Percentiles rank a stretch among this genome's conserved stretches.
These are phyloP conservation scores for Exsudoporus floridanus DNA, from an alignment of 1,284 basidiomycete genomes.

Conservation along the genomic window DNA sequence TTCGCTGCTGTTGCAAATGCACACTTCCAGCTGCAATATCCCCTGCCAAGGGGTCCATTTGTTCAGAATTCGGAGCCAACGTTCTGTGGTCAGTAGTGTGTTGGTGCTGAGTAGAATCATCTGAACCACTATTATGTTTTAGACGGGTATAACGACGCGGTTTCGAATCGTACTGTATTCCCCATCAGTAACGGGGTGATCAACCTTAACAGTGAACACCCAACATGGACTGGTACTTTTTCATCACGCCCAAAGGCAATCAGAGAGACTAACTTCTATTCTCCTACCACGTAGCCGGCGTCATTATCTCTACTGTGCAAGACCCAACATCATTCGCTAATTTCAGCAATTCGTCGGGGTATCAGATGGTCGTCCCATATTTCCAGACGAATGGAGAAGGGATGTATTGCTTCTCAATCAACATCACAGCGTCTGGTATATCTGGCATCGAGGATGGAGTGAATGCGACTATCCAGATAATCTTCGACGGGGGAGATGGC, in stretches of 20 bases:
- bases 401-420: constrained; percentile 52
- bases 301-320: constrained; percentile 42
- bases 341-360: constrained; percentile 46
- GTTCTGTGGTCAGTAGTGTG: constrained; percentile 45
- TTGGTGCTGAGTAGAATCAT: background rate
- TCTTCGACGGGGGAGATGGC: constrained; percentile 54
- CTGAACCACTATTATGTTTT: background rate
- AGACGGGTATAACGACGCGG: constrained; percentile 50
- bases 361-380: constrained; percentile 40
- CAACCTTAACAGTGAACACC: constrained; percentile 42
- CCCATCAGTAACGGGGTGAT: constrained; percentile 51
- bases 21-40: constrained; percentile 64
- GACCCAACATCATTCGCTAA: constrained; percentile 54
- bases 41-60: constrained; percentile 54
- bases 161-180: constrained; percentile 51
- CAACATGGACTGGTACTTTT: constrained; percentile 39
- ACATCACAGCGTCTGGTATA: constrained; percentile 46
- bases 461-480: constrained; percentile 49
- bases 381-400: constrained; percentile 49
- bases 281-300: constrained; percentile 34
- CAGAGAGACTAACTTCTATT: constrained; percentile 1
- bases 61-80: constrained; percentile 48
- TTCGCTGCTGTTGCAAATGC: constrained; percentile 45
- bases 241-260: background rate
- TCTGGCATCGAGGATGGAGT: constrained; percentile 46